Conservation (phyloP, 306 rosid genomes). For the Castanea mollissima region DNA sequence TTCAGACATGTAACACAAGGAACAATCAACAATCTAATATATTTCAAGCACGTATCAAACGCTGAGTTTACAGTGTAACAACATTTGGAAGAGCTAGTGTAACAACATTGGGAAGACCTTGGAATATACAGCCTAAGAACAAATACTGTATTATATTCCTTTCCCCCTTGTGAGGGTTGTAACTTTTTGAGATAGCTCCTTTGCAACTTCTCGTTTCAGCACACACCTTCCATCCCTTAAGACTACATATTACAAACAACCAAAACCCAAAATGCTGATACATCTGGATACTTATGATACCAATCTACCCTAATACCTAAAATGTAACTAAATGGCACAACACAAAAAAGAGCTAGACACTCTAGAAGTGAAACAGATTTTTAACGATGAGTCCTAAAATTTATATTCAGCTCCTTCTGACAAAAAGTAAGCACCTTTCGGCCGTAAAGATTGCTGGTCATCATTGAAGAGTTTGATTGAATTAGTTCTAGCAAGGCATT, state of each 20-base stretch:
- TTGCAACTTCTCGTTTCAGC: conserved; percentile 14
- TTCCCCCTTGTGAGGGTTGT: neutral
- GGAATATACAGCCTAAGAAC: neutral
- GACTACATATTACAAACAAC: no score
- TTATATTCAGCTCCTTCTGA: conserved; percentile 7
- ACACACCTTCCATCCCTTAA: neutral
- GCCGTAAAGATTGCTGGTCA: conserved; percentile 48
- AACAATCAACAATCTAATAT: neutral
- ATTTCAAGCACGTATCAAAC: neutral
- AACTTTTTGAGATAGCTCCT: conserved; percentile 4
- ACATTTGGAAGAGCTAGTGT: no score
- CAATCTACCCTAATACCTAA: no score
- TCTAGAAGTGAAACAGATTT: no score
- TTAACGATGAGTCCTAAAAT: no score
- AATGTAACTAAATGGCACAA: neutral
- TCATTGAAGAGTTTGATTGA: conserved; percentile 13
- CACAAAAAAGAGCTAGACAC: no score
- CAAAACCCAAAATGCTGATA: no score
- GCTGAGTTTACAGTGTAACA: neutral
- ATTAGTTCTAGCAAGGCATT: conserved; percentile 30
- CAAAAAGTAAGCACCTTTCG: conserved; percentile 44
- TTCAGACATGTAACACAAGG: no score
- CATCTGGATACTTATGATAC: no score
- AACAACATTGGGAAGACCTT: neutral
- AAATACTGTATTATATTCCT: neutral